Conservation (phyloP, 2,329 filamentous ascomycete genomes). For the Sarocladium strictum region DNA sequence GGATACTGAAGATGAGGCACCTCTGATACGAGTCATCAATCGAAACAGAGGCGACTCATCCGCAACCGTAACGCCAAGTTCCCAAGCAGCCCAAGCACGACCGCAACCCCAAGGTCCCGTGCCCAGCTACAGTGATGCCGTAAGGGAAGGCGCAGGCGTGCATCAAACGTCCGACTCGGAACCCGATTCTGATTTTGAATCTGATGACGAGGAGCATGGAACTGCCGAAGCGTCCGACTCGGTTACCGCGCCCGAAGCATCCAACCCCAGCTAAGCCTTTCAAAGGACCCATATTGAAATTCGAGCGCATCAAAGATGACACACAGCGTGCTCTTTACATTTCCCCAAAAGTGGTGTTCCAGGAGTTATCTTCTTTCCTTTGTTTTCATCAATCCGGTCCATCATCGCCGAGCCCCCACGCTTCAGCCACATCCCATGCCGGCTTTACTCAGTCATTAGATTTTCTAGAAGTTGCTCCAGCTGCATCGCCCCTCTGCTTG, state of each 20-base stretch:
- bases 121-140: constrained; percentile 75
- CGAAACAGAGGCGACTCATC: constrained; percentile 46
- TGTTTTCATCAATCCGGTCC: not conserved
- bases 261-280: not conserved
- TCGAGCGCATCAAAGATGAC: not conserved
- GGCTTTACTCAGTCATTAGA: not conserved
- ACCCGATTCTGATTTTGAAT: constrained; percentile 1
- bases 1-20: constrained; percentile 46
- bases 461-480: not conserved
- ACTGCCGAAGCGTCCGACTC: not conserved
- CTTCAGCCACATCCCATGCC: not conserved
- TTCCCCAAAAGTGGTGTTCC: constrained; percentile 5
- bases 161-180: constrained; percentile 13
- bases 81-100: constrained; percentile 14
- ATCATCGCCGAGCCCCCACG: not conserved
- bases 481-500: not conserved
- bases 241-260: not conserved
- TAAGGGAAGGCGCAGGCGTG: constrained; percentile 41
- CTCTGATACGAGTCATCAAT: constrained; percentile 44
- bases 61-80: constrained; percentile 26
- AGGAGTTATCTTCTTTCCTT: not conserved
- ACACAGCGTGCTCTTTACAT: not conserved
- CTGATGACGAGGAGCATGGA: not conserved
- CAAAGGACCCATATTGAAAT: not conserved
- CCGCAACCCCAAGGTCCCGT: constrained; percentile 53